Percentiles rank a stretch among this genome's conserved stretches.
These are phyloP conservation scores for Beauveria pseudobassiana DNA, from an alignment of 2,329 filamentous ascomycete species.

Conservation along the genomic window DNA sequence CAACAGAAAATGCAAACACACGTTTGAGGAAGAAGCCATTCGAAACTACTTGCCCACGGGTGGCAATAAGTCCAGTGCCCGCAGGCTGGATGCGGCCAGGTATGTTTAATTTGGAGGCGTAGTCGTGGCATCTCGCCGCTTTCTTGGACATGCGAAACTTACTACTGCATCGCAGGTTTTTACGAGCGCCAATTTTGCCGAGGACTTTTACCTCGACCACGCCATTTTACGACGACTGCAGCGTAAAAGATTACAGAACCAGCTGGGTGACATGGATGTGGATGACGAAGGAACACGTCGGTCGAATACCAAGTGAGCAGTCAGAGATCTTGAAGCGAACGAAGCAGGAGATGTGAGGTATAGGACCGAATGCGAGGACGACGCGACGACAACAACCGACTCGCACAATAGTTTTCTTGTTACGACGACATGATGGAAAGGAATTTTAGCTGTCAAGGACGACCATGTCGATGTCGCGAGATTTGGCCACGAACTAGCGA, in stretches of 20 bases:
- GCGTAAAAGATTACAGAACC: conserved; percentile 38
- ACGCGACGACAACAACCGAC: not conserved
- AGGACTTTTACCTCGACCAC: conserved; percentile 50
- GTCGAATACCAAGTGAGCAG: not conserved
- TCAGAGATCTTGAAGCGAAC: not conserved
- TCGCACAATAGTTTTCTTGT: not conserved
- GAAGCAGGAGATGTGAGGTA: conserved; percentile 4
- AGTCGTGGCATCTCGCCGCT: not conserved
- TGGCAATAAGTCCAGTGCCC: conserved; percentile 51
- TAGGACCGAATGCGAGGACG: not conserved
- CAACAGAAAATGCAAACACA: conserved; percentile 61
- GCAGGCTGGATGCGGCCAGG: conserved; percentile 54
- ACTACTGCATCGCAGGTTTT: conserved; percentile 33
- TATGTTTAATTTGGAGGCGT: conserved; percentile 22
- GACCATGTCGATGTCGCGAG: not conserved
- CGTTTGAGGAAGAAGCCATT: conserved; percentile 61
- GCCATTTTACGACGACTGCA: conserved; percentile 51
- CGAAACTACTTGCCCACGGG: conserved; percentile 42
- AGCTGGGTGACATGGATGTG: conserved; percentile 28
- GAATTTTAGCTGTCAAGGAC: not conserved
- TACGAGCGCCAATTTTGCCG: conserved; percentile 25
- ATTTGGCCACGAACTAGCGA: not conserved
- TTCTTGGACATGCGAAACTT: not conserved
- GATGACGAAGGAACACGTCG: conserved; percentile 28
- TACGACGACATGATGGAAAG: not conserved